Evolutionary conservation across 2,329 filamentous ascomycete species (phyloP).

Genomic region (Ciborinia camelliae): DNA sequence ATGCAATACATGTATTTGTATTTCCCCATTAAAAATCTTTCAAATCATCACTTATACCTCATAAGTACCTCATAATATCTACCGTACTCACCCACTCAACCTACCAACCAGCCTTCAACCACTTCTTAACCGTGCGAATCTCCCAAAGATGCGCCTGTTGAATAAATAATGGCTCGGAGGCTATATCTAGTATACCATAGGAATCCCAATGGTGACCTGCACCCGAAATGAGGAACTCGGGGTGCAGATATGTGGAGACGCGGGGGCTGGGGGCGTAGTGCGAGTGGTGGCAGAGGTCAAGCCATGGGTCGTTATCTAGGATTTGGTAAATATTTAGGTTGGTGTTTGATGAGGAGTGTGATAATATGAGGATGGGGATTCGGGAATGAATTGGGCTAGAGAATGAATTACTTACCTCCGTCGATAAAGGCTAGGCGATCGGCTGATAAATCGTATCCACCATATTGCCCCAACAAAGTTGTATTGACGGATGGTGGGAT

Average conservation of each 20-base stretch:
- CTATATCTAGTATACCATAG: constrained; percentile 36
- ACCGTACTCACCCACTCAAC: too few species aligned
- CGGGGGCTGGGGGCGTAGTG: constrained; percentile 41
- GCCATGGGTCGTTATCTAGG: constrained; percentile 46
- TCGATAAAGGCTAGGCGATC: constrained; percentile 51
- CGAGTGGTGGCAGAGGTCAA: constrained; percentile 50
- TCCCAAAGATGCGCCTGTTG: constrained; percentile 50
- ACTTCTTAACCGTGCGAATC: constrained; percentile 45
- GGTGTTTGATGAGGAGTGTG: not conserved
- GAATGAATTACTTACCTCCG: constrained; percentile 39
- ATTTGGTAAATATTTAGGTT: too few species aligned
- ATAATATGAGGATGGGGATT: not conserved
- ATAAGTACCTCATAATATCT: not conserved
- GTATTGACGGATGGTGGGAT: constrained; percentile 46
- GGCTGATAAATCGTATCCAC: constrained; percentile 46
- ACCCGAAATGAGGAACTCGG: constrained; percentile 49
- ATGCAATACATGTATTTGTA: not conserved
- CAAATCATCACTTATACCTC: not conserved
- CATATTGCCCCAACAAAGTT: constrained; percentile 45
- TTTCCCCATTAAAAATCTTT: not conserved
- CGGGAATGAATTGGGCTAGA: not conserved
- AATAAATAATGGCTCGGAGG: constrained; percentile 49
- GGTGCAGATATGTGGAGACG: constrained; percentile 44
- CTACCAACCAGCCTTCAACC: constrained; percentile 32
- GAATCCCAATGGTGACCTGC: constrained; percentile 51